Percentiles rank a stretch among this genome's conserved stretches.
Evolutionary conservation across 345 rosid genomes (phyloP).

Genomic region (Turritis glabra): DNA sequence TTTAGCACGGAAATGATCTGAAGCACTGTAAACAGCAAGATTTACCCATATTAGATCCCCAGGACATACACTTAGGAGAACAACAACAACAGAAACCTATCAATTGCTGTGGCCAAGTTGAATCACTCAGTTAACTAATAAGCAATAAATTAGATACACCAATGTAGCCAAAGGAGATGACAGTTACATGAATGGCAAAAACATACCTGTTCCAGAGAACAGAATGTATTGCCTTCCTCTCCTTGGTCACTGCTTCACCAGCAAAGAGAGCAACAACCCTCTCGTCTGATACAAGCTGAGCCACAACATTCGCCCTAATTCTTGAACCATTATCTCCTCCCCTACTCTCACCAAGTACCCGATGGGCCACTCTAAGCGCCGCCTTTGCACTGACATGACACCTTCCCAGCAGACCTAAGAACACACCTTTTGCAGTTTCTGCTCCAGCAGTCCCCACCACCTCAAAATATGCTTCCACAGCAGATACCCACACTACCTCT

Average conservation of each 20-base stretch:
- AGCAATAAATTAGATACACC: background rate
- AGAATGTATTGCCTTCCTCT: conserved; percentile 80
- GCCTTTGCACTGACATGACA: conserved; percentile 85
- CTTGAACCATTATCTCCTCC: conserved; percentile 54
- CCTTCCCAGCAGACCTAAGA: conserved; percentile 78
- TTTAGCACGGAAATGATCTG: conserved; percentile 70
- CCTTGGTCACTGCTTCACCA: conserved; percentile 54
- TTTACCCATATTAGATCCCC: conserved; percentile 18
- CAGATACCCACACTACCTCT: conserved; percentile 92
- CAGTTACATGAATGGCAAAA: background rate
- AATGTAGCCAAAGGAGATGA: background rate
- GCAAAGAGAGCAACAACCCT: conserved; percentile 79
- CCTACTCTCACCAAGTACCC: conserved; percentile 57
- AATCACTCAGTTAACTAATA: background rate
- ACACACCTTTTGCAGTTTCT: conserved; percentile 85
- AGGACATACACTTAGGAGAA: background rate
- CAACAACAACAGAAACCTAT: conserved; percentile 10
- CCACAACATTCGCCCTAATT: conserved; percentile 70
- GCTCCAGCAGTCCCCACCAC: conserved; percentile 90
- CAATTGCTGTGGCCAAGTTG: background rate
- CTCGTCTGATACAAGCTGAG: conserved; percentile 79
- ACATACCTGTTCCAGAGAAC: conserved; percentile 87
- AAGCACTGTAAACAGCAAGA: conserved; percentile 59
- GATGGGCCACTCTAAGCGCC: conserved; percentile 74
- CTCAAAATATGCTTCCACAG: conserved; percentile 86